A percentile compares a stretch with the other conserved stretches of the same genome.
phyloP scores from a whole-genome alignment of 169 alveolate genomes.

The Cryptosporidium parvum region DNA sequence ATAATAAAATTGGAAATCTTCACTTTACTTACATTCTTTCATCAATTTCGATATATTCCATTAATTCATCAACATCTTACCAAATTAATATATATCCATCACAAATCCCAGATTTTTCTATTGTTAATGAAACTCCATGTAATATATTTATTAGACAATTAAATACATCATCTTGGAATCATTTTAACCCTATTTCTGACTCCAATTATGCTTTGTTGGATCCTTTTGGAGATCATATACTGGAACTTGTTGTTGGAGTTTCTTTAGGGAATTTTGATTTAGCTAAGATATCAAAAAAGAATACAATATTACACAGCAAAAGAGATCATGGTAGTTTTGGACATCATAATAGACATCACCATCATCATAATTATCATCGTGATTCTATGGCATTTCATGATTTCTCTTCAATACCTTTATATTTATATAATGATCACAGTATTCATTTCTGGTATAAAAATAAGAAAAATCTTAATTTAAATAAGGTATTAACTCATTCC shows the following conservation, averaged over 20 bases:
- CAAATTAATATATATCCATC: slow-evolving; percentile 58
- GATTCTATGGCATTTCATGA: neutral
- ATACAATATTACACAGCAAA: neutral
- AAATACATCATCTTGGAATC: slow-evolving; percentile 40
- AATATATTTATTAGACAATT: slow-evolving; percentile 34
- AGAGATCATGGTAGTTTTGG: neutral
- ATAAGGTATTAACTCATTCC: slow-evolving; percentile 49
- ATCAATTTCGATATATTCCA: slow-evolving; percentile 38
- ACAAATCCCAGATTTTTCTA: slow-evolving; percentile 48
- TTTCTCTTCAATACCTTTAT: slow-evolving; percentile 8
- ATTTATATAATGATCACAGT: slow-evolving; percentile 20
- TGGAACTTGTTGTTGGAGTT: slow-evolving; percentile 52
- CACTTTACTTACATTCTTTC: slow-evolving; percentile 45
- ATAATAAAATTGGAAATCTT: slow-evolving; percentile 20
- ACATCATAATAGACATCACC: neutral
- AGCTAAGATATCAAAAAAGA: neutral
- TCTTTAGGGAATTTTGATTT: neutral
- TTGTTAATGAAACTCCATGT: slow-evolving; percentile 50
- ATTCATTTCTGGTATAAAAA: slow-evolving; percentile 32
- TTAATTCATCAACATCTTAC: slow-evolving; percentile 51
- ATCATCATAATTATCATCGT: neutral
- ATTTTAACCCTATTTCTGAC: slow-evolving; percentile 24
- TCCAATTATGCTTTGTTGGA: slow-evolving; percentile 39
- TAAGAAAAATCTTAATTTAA: neutral
- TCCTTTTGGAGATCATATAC: slow-evolving; percentile 58